Evolutionary conservation across 2,329 filamentous ascomycete genomes (phyloP).

Genomic region (Zelopaecilomyces penicillatus): DNA sequence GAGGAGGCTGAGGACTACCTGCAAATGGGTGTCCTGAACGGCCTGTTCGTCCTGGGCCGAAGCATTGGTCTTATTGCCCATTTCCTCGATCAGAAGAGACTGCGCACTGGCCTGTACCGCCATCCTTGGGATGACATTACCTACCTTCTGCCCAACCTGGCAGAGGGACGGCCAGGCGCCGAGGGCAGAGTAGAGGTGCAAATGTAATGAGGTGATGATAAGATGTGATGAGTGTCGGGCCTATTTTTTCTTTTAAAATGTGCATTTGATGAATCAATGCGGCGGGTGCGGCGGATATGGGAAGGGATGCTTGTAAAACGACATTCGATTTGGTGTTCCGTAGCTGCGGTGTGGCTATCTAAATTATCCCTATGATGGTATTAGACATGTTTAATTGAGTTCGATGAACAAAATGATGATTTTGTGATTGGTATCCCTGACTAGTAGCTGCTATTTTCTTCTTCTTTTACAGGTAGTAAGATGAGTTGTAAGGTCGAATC

Average conservation of each 20-base stretch:
- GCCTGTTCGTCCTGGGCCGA: slow-evolving; percentile 94
- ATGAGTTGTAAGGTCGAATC: no score
- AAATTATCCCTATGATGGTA: slow-evolving; percentile 23
- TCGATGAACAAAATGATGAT: neutral
- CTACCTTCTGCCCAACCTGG: slow-evolving; percentile 78
- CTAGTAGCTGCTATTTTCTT: neutral
- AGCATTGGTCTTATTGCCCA: slow-evolving; percentile 99
- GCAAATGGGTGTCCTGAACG: slow-evolving; percentile 98
- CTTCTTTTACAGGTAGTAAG: no score
- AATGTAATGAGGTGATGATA: slow-evolving; percentile 41
- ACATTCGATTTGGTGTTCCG: slow-evolving; percentile 28
- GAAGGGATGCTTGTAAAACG: slow-evolving; percentile 28
- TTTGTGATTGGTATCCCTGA: neutral
- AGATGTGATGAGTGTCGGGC: slow-evolving; percentile 17
- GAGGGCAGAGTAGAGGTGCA: slow-evolving; percentile 88
- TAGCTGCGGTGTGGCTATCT: slow-evolving; percentile 22
- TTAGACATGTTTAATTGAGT: slow-evolving; percentile 21
- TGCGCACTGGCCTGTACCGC: slow-evolving; percentile 96
- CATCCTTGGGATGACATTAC: slow-evolving; percentile 99
- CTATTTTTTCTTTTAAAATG: slow-evolving; percentile 15
- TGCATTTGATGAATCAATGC: slow-evolving; percentile 24
- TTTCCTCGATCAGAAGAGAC: slow-evolving; percentile 98
- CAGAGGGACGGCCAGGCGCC: slow-evolving; percentile 60
- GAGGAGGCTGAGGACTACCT: slow-evolving; percentile 99
- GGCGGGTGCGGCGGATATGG: slow-evolving; percentile 18